Conservation (phyloP, 176 grass and related monocot species). For the Avena atlantica region DNA sequence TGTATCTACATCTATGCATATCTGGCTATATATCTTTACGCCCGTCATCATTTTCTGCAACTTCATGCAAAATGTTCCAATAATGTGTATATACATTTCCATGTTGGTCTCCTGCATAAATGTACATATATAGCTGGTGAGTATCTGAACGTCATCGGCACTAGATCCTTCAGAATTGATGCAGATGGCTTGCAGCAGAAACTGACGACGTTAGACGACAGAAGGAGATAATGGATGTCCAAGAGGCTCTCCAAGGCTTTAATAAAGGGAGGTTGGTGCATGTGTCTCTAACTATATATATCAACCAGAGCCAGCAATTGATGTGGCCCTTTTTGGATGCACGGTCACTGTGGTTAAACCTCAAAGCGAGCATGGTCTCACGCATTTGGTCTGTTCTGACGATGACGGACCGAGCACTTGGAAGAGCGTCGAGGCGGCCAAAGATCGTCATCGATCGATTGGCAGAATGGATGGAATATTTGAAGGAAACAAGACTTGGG, state of each 20-base stretch:
- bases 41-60: neutral
- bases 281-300: constrained; percentile 46
- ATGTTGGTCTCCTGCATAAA: neutral
- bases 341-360: constrained; percentile 45
- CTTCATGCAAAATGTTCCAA: neutral
- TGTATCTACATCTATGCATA: neutral
- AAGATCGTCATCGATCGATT: constrained; percentile 49
- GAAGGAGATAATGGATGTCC: neutral
- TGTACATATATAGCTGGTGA: neutral
- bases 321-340: constrained; percentile 38
- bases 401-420: constrained; percentile 38
- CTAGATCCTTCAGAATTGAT: neutral
- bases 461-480: constrained; percentile 11
- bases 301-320: constrained; percentile 34
- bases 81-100: neutral
- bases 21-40: neutral
- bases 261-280: constrained; percentile 38
- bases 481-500: constrained; percentile 37
- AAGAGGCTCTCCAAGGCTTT: constrained; percentile 42
- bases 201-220: constrained; percentile 6
- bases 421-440: constrained; percentile 45
- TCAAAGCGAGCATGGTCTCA: constrained; percentile 49
- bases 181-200: neutral
- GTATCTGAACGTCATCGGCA: neutral
- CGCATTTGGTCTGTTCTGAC: constrained; percentile 48